phyloP scores from a whole-genome alignment of 179 eudicot species.

The Silene noctiflora region DNA sequence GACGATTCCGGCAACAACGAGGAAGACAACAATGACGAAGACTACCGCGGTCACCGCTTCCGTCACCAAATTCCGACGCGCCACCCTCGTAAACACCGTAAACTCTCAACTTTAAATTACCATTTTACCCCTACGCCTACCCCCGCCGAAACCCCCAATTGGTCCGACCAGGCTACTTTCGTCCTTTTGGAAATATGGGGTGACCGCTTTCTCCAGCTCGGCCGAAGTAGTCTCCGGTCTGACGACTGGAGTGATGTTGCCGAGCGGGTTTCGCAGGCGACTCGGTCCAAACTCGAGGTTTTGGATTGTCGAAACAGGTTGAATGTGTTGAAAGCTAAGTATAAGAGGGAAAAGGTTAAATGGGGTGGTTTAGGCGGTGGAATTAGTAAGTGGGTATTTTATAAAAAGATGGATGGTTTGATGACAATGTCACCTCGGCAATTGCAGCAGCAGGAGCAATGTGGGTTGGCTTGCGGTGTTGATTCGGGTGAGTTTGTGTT shows the following conservation, averaged over 20 bases:
- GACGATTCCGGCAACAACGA: constrained; percentile 31
- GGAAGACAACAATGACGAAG: constrained; percentile 41
- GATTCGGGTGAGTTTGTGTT: constrained; percentile 97
- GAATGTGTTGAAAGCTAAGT: constrained; percentile 69
- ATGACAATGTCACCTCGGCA: constrained; percentile 53
- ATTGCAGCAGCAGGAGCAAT: constrained; percentile 45
- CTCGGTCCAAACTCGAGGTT: constrained; percentile 41
- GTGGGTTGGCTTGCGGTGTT: constrained; percentile 80
- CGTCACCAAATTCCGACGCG: constrained; percentile 27
- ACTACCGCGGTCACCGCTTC: constrained; percentile 30
- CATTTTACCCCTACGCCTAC: constrained; percentile 52
- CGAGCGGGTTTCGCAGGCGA: constrained; percentile 60
- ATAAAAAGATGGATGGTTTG: constrained; percentile 75
- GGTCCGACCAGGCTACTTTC: constrained; percentile 74
- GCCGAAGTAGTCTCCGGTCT: constrained; percentile 67
- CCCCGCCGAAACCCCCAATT: constrained; percentile 28
- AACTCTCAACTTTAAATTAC: constrained; percentile 45
- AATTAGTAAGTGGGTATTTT: constrained; percentile 66
- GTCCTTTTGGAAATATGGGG: constrained; percentile 80
- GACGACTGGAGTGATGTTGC: constrained; percentile 90
- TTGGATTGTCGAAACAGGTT: constrained; percentile 64
- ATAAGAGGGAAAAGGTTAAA: constrained; percentile 68
- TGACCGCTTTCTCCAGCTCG: constrained; percentile 62
- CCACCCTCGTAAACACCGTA: constrained; percentile 56
- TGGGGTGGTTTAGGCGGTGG: constrained; percentile 36